Conservation (phyloP, 2,329 filamentous ascomycete species). For the Botrytis fabae region DNA sequence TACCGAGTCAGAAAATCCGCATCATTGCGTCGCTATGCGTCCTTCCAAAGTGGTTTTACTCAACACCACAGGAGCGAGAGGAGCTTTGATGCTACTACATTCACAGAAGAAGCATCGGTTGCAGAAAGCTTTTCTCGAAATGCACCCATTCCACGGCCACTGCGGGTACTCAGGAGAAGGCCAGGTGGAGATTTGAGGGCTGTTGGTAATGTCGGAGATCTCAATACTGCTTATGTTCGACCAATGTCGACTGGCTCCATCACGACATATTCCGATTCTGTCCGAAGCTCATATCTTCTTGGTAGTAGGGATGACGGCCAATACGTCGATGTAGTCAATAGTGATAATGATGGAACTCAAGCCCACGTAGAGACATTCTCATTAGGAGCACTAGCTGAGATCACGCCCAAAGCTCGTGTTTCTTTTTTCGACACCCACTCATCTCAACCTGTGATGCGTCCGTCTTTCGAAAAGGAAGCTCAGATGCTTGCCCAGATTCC, state of each 20-base stretch:
- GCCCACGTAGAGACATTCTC: slow-evolving; percentile 53
- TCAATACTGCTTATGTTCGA: slow-evolving; percentile 50
- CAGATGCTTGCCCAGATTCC: slow-evolving; percentile 85
- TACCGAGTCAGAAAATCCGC: slow-evolving; percentile 52
- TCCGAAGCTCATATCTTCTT: slow-evolving; percentile 56
- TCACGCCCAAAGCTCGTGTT: slow-evolving; percentile 48
- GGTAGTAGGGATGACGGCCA: slow-evolving; percentile 44
- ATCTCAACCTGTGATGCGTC: slow-evolving; percentile 62
- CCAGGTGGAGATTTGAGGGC: slow-evolving; percentile 75
- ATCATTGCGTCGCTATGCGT: slow-evolving; percentile 58
- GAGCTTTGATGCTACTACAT: slow-evolving; percentile 63
- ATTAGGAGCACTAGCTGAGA: slow-evolving; percentile 57
- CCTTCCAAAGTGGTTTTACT: slow-evolving; percentile 57
- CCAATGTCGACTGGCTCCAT: slow-evolving; percentile 61
- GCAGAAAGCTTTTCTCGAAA: slow-evolving; percentile 49
- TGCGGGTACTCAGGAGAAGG: slow-evolving; percentile 66
- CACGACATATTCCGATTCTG: slow-evolving; percentile 60
- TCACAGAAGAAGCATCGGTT: slow-evolving; percentile 51
- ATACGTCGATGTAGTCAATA: slow-evolving; percentile 49
- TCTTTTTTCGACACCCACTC: slow-evolving; percentile 63
- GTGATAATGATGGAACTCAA: slow-evolving; percentile 43
- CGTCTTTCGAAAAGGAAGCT: slow-evolving; percentile 86
- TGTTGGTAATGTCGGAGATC: slow-evolving; percentile 63
- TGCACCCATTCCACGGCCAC: slow-evolving; percentile 51
- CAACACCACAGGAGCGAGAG: slow-evolving; percentile 50